Percentiles rank a stretch among this genome's conserved stretches.
Evolutionary conservation across 1,284 basidiomycete genomes (phyloP).

Genomic region (Microbotryum lychnidis-dioicae): DNA sequence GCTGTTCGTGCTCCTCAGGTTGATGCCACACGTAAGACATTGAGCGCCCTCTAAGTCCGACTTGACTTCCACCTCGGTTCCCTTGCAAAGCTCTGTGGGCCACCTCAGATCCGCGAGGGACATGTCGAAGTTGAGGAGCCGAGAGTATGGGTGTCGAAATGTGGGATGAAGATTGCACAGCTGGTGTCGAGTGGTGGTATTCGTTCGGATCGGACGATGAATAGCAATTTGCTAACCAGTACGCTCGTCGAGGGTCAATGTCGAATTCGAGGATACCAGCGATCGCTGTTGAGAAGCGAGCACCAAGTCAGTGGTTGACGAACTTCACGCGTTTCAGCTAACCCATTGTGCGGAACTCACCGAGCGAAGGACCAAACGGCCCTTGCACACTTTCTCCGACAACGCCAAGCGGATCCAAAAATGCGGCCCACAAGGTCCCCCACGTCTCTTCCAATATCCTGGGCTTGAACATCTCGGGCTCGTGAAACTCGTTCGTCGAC

Average conservation of each 20-base stretch:
- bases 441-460: constrained; percentile 12
- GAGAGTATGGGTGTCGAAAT: too few relatives aligned
- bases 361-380: not conserved
- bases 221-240: constrained; percentile 20
- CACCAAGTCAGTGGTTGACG: not conserved
- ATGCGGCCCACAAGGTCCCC: constrained; percentile 7
- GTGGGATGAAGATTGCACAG: too few relatives aligned
- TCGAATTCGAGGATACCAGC: constrained; percentile 31
- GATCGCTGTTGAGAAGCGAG: constrained; percentile 17
- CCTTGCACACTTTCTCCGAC: not conserved
- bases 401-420: constrained; percentile 1
- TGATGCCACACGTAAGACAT: too few relatives aligned
- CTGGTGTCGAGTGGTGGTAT: too few relatives aligned
- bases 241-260: constrained; percentile 23
- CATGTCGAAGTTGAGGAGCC: too few relatives aligned
- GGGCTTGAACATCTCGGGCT: constrained; percentile 5
- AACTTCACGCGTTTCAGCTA: not conserved
- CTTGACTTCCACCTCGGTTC: too few relatives aligned
- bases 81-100: too few relatives aligned
- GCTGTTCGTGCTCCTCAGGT: too few relatives aligned
- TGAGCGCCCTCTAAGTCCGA: too few relatives aligned
- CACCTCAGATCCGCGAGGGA: too few relatives aligned
- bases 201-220: too few relatives aligned
- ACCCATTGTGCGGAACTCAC: not conserved
- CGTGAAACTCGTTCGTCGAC: not conserved